phyloP scores from a whole-genome alignment of 345 rosid species.

The Syzygium grande region DNA sequence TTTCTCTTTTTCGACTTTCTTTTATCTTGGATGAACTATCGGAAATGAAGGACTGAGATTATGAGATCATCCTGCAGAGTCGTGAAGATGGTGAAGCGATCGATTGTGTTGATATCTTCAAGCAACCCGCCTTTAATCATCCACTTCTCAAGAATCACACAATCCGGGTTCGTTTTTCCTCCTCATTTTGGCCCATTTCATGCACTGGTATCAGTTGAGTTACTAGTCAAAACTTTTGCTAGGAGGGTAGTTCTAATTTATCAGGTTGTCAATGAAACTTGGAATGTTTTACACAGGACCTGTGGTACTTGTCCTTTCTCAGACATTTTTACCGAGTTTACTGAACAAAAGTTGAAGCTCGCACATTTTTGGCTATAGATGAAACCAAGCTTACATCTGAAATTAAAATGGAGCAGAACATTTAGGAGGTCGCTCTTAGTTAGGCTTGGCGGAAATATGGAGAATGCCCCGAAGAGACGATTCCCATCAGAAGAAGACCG shows the following conservation, averaged over 20 bases:
- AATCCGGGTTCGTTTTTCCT: not conserved
- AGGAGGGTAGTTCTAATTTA: too few species aligned
- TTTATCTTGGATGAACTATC: not conserved
- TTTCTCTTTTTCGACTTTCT: not conserved
- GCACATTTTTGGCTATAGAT: not conserved
- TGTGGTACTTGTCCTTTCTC: not conserved
- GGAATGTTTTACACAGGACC: not conserved
- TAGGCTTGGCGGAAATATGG: not conserved
- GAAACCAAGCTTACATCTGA: not conserved
- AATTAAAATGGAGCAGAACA: not conserved
- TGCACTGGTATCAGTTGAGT: not conserved
- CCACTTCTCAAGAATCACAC: constrained; percentile 4
- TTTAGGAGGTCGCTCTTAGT: not conserved
- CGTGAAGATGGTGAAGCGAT: not conserved
- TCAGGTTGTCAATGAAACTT: not conserved
- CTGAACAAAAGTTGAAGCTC: not conserved
- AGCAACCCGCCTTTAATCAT: constrained; percentile 17
- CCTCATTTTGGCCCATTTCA: not conserved
- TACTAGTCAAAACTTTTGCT: not conserved
- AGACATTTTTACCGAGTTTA: accelerated
- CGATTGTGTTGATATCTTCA: constrained; percentile 16
- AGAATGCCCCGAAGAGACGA: not conserved
- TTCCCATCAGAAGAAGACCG: not conserved
- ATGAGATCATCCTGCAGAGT: not conserved
- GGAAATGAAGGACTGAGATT: not conserved